phyloP scores from a whole-genome alignment of 257 asterid species.

The Apocynum venetum region DNA sequence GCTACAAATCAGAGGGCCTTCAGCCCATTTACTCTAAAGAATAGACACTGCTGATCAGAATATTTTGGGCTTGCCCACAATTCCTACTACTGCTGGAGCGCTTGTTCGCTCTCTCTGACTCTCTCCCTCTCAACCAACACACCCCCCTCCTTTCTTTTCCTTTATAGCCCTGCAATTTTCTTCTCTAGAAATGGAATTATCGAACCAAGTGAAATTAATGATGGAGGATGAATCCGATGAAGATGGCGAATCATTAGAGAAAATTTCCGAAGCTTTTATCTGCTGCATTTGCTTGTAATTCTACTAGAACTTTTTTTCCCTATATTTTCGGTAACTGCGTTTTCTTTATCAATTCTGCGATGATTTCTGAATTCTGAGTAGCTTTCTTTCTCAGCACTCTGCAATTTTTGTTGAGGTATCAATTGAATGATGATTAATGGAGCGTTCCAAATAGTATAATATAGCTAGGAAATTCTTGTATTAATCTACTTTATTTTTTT shows the following conservation, averaged over 20 bases:
- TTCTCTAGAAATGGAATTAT: slow-evolving; percentile 16
- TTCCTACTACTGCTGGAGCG: too few species aligned
- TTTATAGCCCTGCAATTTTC: not conserved
- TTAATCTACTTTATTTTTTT: not conserved
- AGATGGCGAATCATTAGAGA: slow-evolving; percentile 29
- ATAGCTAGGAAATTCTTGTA: not conserved
- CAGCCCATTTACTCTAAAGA: too few species aligned
- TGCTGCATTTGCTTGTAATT: slow-evolving; percentile 57
- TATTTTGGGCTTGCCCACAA: not conserved
- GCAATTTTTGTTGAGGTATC: not conserved
- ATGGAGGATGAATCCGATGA: slow-evolving; percentile 13
- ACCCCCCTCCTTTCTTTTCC: slow-evolving; percentile 1
- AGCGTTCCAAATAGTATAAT: not conserved
- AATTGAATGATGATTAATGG: not conserved
- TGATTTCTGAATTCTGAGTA: not conserved
- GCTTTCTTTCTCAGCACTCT: not conserved
- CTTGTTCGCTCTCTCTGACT: not conserved
- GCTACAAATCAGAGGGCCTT: not conserved
- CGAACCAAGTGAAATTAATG: slow-evolving; percentile 8
- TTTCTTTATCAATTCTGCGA: not conserved
- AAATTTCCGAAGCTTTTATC: slow-evolving; percentile 32
- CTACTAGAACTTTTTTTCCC: not conserved
- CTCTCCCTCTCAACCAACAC: not conserved
- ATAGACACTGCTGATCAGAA: not conserved
- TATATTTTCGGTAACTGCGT: not conserved